These are phyloP conservation scores for Monosporascus ibericus DNA, from an alignment of 2,329 filamentous ascomycete genomes.

Conservation along the genomic window DNA sequence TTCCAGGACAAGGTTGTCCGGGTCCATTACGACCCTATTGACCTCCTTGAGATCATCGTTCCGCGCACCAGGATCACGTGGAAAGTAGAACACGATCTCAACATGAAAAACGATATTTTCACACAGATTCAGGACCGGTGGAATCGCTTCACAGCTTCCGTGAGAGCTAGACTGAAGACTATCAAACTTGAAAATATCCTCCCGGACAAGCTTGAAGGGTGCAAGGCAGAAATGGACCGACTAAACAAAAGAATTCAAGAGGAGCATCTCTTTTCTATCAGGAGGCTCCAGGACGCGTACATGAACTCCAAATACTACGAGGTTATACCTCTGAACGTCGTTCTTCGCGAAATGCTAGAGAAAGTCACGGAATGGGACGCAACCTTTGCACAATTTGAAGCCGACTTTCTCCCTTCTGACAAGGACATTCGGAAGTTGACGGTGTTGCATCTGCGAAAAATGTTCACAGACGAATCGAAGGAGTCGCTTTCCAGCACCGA, in stretches of 20 bases:
- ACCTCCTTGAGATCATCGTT: conserved; percentile 89
- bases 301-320: conserved; percentile 95
- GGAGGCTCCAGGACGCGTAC: conserved; percentile 82
- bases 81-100: conserved; percentile 94
- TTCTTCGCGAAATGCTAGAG: conserved; percentile 85
- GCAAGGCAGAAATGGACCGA: conserved; percentile 72
- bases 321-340: conserved; percentile 85
- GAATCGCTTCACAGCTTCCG: conserved; percentile 80
- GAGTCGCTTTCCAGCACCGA: conserved; percentile 68
- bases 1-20: conserved; percentile 78
- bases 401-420: conserved; percentile 87
- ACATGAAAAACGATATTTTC: conserved; percentile 88
- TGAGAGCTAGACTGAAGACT: conserved; percentile 74
- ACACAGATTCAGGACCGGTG: conserved; percentile 74
- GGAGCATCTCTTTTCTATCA: conserved; percentile 68
- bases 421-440: conserved; percentile 93
- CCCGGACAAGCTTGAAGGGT: conserved; percentile 78
- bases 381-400: conserved; percentile 83
- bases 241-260: conserved; percentile 76
- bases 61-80: conserved; percentile 86
- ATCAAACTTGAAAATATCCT: conserved; percentile 90
- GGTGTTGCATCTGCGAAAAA: conserved; percentile 85
- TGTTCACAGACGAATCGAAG: conserved; percentile 86
- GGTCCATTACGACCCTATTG: conserved; percentile 88
- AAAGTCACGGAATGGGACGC: conserved; percentile 92